phyloP scores from a whole-genome alignment of 108 stramenopile species.

The Skeletonema potamos region DNA sequence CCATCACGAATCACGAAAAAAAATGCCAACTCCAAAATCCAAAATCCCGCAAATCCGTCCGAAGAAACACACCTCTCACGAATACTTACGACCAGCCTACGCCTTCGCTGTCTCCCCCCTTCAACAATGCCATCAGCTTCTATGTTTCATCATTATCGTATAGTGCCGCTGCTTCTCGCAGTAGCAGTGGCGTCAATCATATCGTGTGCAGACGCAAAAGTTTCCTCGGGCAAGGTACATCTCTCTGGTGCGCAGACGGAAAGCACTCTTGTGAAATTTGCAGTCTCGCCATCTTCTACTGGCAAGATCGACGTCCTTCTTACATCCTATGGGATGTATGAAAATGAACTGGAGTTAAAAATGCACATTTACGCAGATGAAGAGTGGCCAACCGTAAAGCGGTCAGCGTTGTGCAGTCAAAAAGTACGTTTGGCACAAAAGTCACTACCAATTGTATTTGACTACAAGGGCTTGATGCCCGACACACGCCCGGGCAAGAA shows the following conservation, averaged over 20 bases:
- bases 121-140: neutral
- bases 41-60: too few relatives aligned
- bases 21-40: too few relatives aligned
- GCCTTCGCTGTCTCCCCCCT: too few relatives aligned
- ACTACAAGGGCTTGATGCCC: slow-evolving; percentile 33
- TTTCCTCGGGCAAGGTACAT: slow-evolving; percentile 25
- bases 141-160: neutral
- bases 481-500: slow-evolving; percentile 31
- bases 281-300: slow-evolving; percentile 45
- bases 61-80: too few relatives aligned
- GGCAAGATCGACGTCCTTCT: slow-evolving; percentile 32
- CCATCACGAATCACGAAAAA: too few relatives aligned
- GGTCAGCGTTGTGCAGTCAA: slow-evolving; percentile 59
- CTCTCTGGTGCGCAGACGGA: slow-evolving; percentile 69
- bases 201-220: slow-evolving; percentile 35
- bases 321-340: slow-evolving; percentile 57
- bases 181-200: neutral
- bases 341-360: slow-evolving; percentile 47
- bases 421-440: slow-evolving; percentile 45
- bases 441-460: slow-evolving; percentile 42
- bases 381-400: slow-evolving; percentile 57
- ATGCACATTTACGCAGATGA: slow-evolving; percentile 65
- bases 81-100: too few relatives aligned
- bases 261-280: slow-evolving; percentile 69
- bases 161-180: slow-evolving; percentile 1